These are phyloP conservation scores for Penicillium cataractarum DNA, from an alignment of 495 filamentous ascomycete species.

Conservation along the genomic window DNA sequence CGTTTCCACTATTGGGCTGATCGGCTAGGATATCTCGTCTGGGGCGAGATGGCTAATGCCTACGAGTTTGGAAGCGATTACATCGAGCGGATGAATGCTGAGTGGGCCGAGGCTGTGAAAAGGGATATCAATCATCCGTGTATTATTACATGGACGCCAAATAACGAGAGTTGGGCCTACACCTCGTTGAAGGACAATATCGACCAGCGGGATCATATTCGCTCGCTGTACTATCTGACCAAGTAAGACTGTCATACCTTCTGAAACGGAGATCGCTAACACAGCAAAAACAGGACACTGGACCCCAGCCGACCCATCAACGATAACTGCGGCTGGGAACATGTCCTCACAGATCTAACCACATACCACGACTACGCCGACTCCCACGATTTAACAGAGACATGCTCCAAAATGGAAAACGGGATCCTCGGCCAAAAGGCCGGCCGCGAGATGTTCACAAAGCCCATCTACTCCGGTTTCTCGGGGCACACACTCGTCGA, in stretches of 20 bases:
- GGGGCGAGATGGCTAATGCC: constrained; percentile 47
- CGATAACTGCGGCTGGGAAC: constrained; percentile 69
- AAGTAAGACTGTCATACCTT: constrained; percentile 43
- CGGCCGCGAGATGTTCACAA: constrained; percentile 52
- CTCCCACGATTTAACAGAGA: constrained; percentile 46
- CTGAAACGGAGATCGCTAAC: background rate
- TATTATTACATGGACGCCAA: constrained; percentile 64
- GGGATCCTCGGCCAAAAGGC: constrained; percentile 51
- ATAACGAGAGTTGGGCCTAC: constrained; percentile 66
- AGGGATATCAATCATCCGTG: constrained; percentile 63
- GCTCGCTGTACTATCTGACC: constrained; percentile 59
- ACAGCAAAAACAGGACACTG: constrained; percentile 38
- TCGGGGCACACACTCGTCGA: constrained; percentile 36
- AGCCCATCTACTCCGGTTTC: constrained; percentile 35
- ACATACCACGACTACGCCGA: constrained; percentile 67
- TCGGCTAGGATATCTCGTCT: constrained; percentile 43
- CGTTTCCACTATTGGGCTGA: constrained; percentile 46
- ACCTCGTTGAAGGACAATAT: constrained; percentile 51
- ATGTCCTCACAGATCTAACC: constrained; percentile 59
- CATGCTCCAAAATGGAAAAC: constrained; percentile 45
- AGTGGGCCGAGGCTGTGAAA: constrained; percentile 60
- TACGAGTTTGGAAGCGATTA: constrained; percentile 56
- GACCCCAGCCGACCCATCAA: constrained; percentile 62
- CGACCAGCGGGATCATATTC: constrained; percentile 61
- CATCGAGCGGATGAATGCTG: constrained; percentile 54